Percentiles rank a stretch among this genome's conserved stretches.
These are phyloP conservation scores for Piloderma croceum DNA, from an alignment of 768 basidiomycete species.

Conservation along the genomic window DNA sequence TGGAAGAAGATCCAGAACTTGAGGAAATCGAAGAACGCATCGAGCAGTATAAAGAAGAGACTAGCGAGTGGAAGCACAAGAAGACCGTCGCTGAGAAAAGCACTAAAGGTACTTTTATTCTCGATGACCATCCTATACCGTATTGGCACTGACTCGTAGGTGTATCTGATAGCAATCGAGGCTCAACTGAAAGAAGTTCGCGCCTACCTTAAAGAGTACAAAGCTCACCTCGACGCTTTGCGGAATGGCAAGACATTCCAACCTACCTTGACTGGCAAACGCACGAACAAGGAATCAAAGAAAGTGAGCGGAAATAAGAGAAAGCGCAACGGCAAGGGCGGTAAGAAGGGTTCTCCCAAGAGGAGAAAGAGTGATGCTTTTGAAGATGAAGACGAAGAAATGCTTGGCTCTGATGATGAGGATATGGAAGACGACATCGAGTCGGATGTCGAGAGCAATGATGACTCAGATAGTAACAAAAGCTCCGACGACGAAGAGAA, in stretches of 20 bases:
- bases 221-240: slow-evolving; percentile 43
- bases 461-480: slow-evolving; percentile 21
- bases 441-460: slow-evolving; percentile 19
- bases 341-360: slow-evolving; percentile 41
- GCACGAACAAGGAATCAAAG: slow-evolving; percentile 13
- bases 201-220: slow-evolving; percentile 33
- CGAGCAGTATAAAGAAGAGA: slow-evolving; percentile 29
- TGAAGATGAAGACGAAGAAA: slow-evolving; percentile 26
- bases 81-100: slow-evolving; percentile 35
- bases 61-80: slow-evolving; percentile 33
- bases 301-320: slow-evolving; percentile 39
- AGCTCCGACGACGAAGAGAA: slow-evolving; percentile 13
- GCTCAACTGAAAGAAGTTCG: slow-evolving; percentile 34
- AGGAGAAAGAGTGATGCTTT: slow-evolving; percentile 28
- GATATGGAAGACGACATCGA: slow-evolving; percentile 10
- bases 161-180: slow-evolving; percentile 32
- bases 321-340: slow-evolving; percentile 38
- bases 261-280: slow-evolving; percentile 35
- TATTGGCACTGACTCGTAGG: neutral
- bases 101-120: slow-evolving; percentile 35
- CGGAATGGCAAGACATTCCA: slow-evolving; percentile 39
- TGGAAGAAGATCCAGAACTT: slow-evolving; percentile 49
- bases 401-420: slow-evolving; percentile 17
- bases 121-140: too few relatives aligned
- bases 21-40: slow-evolving; percentile 45